These are phyloP conservation scores for Fusarium nematophilum DNA, from an alignment of 2,329 filamentous ascomycete genomes.

Conservation along the genomic window DNA sequence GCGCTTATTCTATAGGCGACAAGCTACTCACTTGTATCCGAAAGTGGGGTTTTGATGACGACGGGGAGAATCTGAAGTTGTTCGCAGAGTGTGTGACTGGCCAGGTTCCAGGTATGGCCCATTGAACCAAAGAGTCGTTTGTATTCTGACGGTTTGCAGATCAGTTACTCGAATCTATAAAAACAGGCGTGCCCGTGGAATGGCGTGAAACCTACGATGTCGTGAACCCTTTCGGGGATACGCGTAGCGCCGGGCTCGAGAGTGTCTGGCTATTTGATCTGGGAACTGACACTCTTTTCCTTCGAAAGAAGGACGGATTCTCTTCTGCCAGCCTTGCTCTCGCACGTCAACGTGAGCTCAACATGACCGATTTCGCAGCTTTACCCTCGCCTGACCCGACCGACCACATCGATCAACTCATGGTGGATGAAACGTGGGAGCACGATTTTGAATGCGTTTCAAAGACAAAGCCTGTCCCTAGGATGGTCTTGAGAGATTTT, in stretches of 20 bases:
- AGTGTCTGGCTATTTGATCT: slow-evolving; percentile 38
- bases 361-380: not conserved
- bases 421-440: not conserved
- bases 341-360: slow-evolving; percentile 1
- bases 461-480: not conserved
- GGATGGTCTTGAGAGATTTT: not conserved
- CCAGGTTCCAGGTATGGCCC: not conserved
- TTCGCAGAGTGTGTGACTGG: not conserved
- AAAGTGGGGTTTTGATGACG: not conserved
- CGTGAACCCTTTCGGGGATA: slow-evolving; percentile 39
- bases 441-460: not conserved
- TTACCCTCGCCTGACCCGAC: not conserved
- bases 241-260: slow-evolving; percentile 22
- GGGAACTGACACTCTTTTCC: slow-evolving; percentile 22
- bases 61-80: not conserved
- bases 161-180: not conserved
- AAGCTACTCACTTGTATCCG: not conserved
- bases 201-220: slow-evolving; percentile 33
- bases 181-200: slow-evolving; percentile 3
- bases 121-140: not conserved
- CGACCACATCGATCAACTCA: not conserved
- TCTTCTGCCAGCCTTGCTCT: slow-evolving; percentile 1
- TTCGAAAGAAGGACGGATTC: slow-evolving; percentile 22
- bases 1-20: not conserved
- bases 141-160: not conserved